Evolutionary conservation across 331 rosid species (phyloP), one percentile per base, ranked within the genome.

Genomic region (Malus hybrid): DNA sequence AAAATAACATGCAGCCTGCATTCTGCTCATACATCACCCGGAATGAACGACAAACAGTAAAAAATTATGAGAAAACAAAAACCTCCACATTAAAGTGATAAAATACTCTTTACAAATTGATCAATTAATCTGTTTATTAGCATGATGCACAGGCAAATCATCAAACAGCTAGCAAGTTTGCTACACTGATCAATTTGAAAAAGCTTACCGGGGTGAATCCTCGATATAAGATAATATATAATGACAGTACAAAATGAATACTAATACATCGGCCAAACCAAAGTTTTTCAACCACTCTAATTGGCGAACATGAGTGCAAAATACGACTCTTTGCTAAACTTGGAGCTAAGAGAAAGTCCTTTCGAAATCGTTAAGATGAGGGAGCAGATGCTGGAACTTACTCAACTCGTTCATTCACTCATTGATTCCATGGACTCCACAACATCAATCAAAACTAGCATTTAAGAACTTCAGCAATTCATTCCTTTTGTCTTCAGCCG

Each of bases 381-480:
- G 36, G 50, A 73, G 32, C 64, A 3, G 12, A 39, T 42, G 14
- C 34, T 34, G 9, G 2, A 48, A 76, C 39, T n/a, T 15, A 20
- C 55, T 55, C 67, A 19, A 56, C 52, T 60, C 60, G 52, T 54
- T 54, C 52, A 46, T 27, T 46, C 71, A 62, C 76, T 70, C 27
- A 19, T 59, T 68, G 68, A 70, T 66, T 73, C 71, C 83, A 77
- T 48, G 31, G 70, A 69, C 57, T 57, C 52, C 71, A 13, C 72
- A 18, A 60, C 69, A 83, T 89, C 88, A 91, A 79, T 90, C 99
- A 77, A 91, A 88, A 87, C 97, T 94, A 77, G 99, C 97, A 85
- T 94, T 94, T 81, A 94, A 85, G 80, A 94, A 94, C 77, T 89
- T 89, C 78, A 94, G 85, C 80, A 94, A 80, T 83, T 94, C 99